phyloP scores from a whole-genome alignment of 306 rosid genomes.

The cucumber (Cucumis sativus) region Cucumber_9930_V3 NC_026660.2:22776501-22777000 shows the following conservation, averaged over 20 bases:
- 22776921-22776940: neutral
- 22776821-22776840: neutral
- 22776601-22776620: slow-evolving; percentile 1
- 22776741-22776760: slow-evolving; percentile 7
- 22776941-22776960: neutral
- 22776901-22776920: neutral
- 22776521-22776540: neutral
- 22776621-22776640: neutral
- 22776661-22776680: neutral
- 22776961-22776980: neutral
- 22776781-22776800: neutral
- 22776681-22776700: slow-evolving; percentile 6
- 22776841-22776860: too few relatives aligned
- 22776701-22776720: neutral
- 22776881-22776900: too few relatives aligned
- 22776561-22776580: neutral
- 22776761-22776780: neutral
- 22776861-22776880: too few relatives aligned
- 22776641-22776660: neutral
- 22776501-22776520: neutral
- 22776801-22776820: neutral
- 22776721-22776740: neutral
- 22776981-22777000: neutral
- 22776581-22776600: neutral
- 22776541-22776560: neutral